Base-by-base conservation (phyloP, 345 rosid genomes). In the Trapa incisa region DNA sequence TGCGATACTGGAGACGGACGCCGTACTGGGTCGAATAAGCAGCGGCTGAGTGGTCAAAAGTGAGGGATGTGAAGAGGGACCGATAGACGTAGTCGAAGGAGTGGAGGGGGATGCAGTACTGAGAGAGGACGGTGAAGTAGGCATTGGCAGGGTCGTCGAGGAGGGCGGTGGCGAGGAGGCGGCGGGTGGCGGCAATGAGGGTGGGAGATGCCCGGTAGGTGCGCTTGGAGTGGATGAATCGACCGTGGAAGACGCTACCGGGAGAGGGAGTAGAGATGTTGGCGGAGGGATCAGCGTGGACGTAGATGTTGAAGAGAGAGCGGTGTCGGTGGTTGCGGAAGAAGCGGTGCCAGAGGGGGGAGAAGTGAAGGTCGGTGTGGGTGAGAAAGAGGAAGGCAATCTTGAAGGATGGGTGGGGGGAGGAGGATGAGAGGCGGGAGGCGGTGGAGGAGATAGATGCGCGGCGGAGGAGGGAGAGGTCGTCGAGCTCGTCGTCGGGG, bases 381-480 rank as follows among this genome's bases (percentile, higher is more conserved):
- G 97, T 94, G 75, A 91, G 88, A 79, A 94, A 94, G 35, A 91
- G 81, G 74, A 94, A 94, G 14, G 97, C 99, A 68, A 94, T 80
- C 79, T 94, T 94, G 75, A 83, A 60, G 75, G 97, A 22, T 94
- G 74, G 45, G 73, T 73, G 32, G 68, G 65, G 58, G 81, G 48
- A 48, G 60, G 87, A 65, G 67, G 88, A 66, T 7, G 88, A 73
- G 68, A 92, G 87, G 17, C 77, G 81, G 74, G 77, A 75, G 78
- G 63, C 8, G 63, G 0, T 37, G 38, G 61, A 58, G 56, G 88
- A 65, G 69, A 88, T 61, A 7, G 89, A 74, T 65, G 67, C 67
- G 37, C 67, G 67, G 52, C 53, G 67, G 67, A 91, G 85, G 75
- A 91, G 84, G 61, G 75, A 47, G 66, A 83, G 89, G 78, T 94